A percentile compares a stretch with the other conserved stretches of the same genome.
These are phyloP conservation scores for Ceratorhiza oryzae-sativae DNA, from an alignment of 1,284 basidiomycete genomes.

Conservation along the genomic window DNA sequence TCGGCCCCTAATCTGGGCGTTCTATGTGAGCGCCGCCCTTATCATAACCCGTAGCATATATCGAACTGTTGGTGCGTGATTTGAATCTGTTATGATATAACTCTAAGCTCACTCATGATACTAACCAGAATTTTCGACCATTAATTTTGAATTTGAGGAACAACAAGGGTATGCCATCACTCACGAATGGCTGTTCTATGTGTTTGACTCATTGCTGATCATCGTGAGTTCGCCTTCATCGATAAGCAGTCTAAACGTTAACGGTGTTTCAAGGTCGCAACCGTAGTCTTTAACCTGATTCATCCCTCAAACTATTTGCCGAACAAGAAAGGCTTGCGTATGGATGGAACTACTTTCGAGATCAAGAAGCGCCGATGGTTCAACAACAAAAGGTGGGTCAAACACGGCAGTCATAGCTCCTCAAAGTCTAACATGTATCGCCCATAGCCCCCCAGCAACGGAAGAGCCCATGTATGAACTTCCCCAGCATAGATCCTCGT, in stretches of 20 bases:
- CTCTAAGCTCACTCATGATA: too few relatives aligned
- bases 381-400: conserved; percentile 21
- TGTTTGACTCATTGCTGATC: conserved; percentile 41
- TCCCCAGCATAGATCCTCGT: not conserved
- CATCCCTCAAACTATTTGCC: conserved; percentile 42
- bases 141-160: conserved; percentile 37
- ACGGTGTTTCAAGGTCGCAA: conserved; percentile 23
- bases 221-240: conserved; percentile 31
- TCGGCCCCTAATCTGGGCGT: conserved; percentile 38
- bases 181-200: conserved; percentile 44
- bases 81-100: too few relatives aligned
- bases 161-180: conserved; percentile 42
- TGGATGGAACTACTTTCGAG: conserved; percentile 43
- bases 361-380: conserved; percentile 29
- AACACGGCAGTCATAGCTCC: not conserved
- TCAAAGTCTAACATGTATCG: not conserved
- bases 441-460: not conserved
- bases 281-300: conserved; percentile 30
- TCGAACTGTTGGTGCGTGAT: conserved; percentile 40
- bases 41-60: conserved; percentile 42
- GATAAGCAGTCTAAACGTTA: not conserved
- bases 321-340: conserved; percentile 40
- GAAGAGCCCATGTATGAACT: conserved; percentile 7
- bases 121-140: conserved; percentile 42
- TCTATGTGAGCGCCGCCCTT: conserved; percentile 38